Evolutionary conservation across 139 green algal genomes (phyloP).

Genomic region (Micromonas commoda): DNA sequence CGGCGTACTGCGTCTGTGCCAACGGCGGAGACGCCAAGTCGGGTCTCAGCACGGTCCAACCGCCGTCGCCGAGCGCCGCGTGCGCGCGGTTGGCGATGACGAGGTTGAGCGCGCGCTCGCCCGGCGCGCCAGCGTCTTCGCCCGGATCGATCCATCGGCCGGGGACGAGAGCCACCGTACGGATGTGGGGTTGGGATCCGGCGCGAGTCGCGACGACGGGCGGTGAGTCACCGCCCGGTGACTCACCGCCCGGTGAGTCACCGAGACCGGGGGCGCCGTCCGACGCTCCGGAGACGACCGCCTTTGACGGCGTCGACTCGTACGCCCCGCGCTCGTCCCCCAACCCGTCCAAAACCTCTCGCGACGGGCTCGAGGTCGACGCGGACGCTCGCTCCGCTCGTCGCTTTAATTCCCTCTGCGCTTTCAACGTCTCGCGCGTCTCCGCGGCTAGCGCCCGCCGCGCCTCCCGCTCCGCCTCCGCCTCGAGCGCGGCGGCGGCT

Average conservation of each 20-base stretch:
- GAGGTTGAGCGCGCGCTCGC: slow-evolving; percentile 42
- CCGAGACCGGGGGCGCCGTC: too few species aligned
- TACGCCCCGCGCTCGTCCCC: too few species aligned
- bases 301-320: too few species aligned
- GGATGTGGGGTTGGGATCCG: too few species aligned
- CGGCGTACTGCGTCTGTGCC: slow-evolving; percentile 44
- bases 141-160: slow-evolving; percentile 47
- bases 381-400: too few species aligned
- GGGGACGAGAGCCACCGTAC: slow-evolving; percentile 35
- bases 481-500: neutral
- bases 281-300: too few species aligned
- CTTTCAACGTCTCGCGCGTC: neutral
- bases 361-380: too few species aligned
- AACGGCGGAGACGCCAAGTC: slow-evolving; percentile 38
- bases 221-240: too few species aligned
- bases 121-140: slow-evolving; percentile 41
- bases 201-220: too few species aligned
- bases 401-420: too few species aligned
- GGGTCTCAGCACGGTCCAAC: slow-evolving; percentile 43
- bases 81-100: slow-evolving; percentile 30
- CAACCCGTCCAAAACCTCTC: too few species aligned
- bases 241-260: too few species aligned
- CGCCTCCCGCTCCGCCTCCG: neutral
- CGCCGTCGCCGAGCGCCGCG: slow-evolving; percentile 16
- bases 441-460: neutral